Evolutionary conservation across 1,139 yeast species (phyloP).

Genomic region (Yamadazyma conglobata): DNA sequence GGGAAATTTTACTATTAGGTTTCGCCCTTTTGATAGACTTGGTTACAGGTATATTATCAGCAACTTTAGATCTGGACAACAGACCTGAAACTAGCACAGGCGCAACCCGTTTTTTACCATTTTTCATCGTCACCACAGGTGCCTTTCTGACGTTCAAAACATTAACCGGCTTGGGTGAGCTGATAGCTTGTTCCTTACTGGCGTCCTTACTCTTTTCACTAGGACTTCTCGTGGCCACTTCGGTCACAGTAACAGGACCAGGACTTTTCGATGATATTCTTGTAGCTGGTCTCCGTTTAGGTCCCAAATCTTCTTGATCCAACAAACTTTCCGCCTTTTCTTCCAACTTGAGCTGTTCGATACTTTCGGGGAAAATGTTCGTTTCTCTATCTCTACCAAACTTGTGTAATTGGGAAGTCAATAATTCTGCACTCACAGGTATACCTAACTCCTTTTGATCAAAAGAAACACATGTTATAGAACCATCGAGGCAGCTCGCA

Average conservation of each 20-base stretch:
- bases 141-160: conserved; percentile 14
- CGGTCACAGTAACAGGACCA: no score
- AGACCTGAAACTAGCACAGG: conserved; percentile 68
- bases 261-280: background rate
- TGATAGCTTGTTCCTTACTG: background rate
- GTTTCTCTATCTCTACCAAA: conserved; percentile 90
- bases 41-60: conserved; percentile 5
- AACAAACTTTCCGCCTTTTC: conserved; percentile 39
- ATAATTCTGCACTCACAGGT: conserved; percentile 61
- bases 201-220: no score
- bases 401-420: conserved; percentile 66
- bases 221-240: no score
- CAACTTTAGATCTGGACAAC: conserved; percentile 26
- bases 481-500: conserved; percentile 81
- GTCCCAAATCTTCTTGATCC: conserved; percentile 4
- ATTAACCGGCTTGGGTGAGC: conserved; percentile 10
- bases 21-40: conserved; percentile 18
- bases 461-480: conserved; percentile 68
- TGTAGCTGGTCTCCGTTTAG: conserved; percentile 1
- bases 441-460: conserved; percentile 72
- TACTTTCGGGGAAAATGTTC: conserved; percentile 81
- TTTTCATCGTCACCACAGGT: conserved; percentile 52
- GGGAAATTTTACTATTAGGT: conserved; percentile 34
- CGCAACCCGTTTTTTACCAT: conserved; percentile 84
- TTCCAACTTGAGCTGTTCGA: conserved; percentile 72